Base-by-base conservation (phyloP, 257 asterid genomes). In the Striga asiatica region DNA sequence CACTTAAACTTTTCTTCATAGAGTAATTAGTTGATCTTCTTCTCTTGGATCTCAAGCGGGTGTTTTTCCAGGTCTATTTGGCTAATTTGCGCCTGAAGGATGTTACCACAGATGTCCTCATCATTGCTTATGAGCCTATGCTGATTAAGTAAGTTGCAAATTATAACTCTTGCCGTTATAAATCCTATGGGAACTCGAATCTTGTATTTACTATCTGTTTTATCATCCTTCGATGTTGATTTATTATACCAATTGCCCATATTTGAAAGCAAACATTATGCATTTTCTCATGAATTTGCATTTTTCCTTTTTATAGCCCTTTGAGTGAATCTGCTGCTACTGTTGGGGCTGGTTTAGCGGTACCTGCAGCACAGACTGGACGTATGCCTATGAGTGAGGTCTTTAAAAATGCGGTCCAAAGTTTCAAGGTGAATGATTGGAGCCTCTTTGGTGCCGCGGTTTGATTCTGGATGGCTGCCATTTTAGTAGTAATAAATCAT, bases 51-150 rank as follows among this genome's bases (percentile, higher is more conserved):
- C 39, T 56, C 43, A 64, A 49, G 14, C 1, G n/a, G 59, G 13
- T 24, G 12, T 25, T 17, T 60, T n/a, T 68, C 53, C 82, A 85
- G 97, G 94, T 91, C 53, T 79, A 91, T 72, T 58, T 84, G 61
- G 94, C 97, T 35, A 92, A 92, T 77, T 55, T 92, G 55, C 93
- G 95, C 50, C 95, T 87, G n/a, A 88, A 87, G 79, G 97, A 71
- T 55, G 94, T 80, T 22, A 75, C 60, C 1, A 84, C 97, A 1
- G 93, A 92, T 76, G 75, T 87, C 53, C 78, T 92, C 47, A 66
- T 92, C 34, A 84, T 89, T 59, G 97, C 94, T 24, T 84, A 82
- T 32, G 98, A 84, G 79, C 98, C 98, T 39, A 12, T 80, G 24
- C 22, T 77, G 56, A 88, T 92, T 56, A 92, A 83, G 98, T 82